phyloP scores from a whole-genome alignment of 805 yeast genomes.

The Yamadazyma endophytica region DNA sequence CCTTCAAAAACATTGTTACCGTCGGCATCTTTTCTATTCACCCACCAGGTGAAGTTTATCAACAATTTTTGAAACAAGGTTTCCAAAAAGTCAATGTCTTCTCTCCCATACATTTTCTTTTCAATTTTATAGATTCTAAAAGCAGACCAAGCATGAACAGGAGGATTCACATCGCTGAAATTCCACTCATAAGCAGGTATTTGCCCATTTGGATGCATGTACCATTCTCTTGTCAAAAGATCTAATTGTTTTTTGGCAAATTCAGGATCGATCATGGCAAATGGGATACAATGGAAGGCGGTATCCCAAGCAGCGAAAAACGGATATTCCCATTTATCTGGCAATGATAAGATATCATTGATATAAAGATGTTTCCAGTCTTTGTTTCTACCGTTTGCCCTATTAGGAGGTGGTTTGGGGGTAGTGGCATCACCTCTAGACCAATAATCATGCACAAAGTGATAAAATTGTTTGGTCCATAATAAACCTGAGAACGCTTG shows the following conservation, averaged over 20 bases:
- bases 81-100: slow-evolving; percentile 80
- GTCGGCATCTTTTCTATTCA: slow-evolving; percentile 78
- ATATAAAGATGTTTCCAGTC: slow-evolving; percentile 88
- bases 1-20: slow-evolving; percentile 93
- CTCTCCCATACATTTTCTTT: slow-evolving; percentile 75
- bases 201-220: slow-evolving; percentile 98
- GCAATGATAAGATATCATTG: slow-evolving; percentile 83
- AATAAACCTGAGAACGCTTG: slow-evolving; percentile 92
- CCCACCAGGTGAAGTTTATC: slow-evolving; percentile 97
- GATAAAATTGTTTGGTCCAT: slow-evolving; percentile 92
- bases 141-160: slow-evolving; percentile 95
- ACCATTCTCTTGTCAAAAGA: slow-evolving; percentile 88
- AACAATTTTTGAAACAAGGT: slow-evolving; percentile 88
- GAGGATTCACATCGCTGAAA: slow-evolving; percentile 93
- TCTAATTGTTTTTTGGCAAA: slow-evolving; percentile 88
- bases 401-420: slow-evolving; percentile 69
- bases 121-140: slow-evolving; percentile 85
- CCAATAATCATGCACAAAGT: slow-evolving; percentile 85
- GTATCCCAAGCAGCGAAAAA: slow-evolving; percentile 97
- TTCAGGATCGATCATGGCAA: slow-evolving; percentile 90
- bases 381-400: slow-evolving; percentile 83
- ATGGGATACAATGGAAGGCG: slow-evolving; percentile 89
- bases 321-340: slow-evolving; percentile 95
- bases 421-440: slow-evolving; percentile 76
- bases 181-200: slow-evolving; percentile 97